Evolutionary conservation across 805 yeast species (phyloP).

Genomic region (Myxozyma melibiosi): DNA sequence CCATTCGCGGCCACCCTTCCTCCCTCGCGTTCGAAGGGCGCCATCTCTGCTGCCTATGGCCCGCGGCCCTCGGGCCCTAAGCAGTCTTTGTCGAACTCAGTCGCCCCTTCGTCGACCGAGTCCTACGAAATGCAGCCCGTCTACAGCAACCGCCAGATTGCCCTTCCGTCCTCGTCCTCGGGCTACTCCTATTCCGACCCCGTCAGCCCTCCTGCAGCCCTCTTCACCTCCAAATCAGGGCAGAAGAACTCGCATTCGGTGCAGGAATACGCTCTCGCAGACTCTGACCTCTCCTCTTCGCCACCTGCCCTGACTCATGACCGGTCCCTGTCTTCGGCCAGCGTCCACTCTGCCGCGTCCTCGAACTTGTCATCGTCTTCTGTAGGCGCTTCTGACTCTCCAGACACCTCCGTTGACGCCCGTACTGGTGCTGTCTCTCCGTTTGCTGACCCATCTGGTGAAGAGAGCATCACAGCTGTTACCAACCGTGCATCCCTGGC

Average conservation of each 20-base stretch:
- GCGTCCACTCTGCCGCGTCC: too few relatives aligned
- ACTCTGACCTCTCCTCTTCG: slow-evolving; percentile 18
- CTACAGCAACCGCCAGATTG: neutral
- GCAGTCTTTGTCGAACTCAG: neutral
- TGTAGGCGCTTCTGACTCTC: neutral
- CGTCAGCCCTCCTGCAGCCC: neutral
- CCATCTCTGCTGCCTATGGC: neutral
- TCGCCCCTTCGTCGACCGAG: slow-evolving; percentile 5
- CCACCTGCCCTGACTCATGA: neutral
- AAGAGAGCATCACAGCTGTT: too few relatives aligned
- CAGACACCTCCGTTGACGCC: neutral
- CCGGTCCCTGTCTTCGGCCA: neutral
- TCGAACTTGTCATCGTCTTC: neutral
- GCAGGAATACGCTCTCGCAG: neutral
- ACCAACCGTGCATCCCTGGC: too few relatives aligned
- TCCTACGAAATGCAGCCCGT: slow-evolving; percentile 25
- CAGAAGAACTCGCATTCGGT: neutral
- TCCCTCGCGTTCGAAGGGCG: slow-evolving; percentile 2
- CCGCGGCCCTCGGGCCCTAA: neutral
- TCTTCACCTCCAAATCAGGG: neutral
- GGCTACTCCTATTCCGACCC: slow-evolving; percentile 9
- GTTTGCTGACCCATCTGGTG: neutral
- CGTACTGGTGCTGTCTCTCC: neutral
- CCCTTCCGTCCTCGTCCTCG: slow-evolving; percentile 2
- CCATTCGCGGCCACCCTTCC: slow-evolving; percentile 11